These are phyloP conservation scores for Gonium pectorale DNA, from an alignment of 139 green algal genomes.

Conservation along the genomic window DNA sequence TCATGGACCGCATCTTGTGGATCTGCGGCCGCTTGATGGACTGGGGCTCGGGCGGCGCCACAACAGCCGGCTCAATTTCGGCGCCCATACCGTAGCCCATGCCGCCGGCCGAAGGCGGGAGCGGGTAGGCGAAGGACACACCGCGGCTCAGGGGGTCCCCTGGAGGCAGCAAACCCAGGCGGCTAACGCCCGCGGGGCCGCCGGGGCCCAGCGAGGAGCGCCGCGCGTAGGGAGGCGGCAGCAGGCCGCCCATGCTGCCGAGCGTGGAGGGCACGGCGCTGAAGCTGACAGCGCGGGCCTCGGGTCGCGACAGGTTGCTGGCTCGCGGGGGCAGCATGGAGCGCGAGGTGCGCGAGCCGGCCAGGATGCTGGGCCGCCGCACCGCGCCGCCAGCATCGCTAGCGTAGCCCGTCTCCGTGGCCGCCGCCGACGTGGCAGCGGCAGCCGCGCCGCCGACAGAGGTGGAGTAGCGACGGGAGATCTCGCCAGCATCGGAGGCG, in stretches of 20 bases:
- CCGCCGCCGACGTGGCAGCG: not conserved
- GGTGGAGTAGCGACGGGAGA: not conserved
- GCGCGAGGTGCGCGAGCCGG: conserved; percentile 12
- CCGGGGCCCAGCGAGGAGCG: no score
- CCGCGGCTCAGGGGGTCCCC: no score
- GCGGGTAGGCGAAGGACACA: not conserved
- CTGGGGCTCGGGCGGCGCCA: not conserved
- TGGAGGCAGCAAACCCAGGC: no score
- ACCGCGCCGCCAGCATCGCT: not conserved
- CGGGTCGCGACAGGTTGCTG: no score
- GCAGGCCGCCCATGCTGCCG: conserved; percentile 9
- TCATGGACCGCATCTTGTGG: conserved; percentile 30
- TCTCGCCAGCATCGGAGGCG: not conserved
- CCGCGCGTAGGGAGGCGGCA: not conserved
- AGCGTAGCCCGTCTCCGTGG: not conserved
- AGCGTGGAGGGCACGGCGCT: conserved; percentile 4
- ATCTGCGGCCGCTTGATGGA: conserved; percentile 15
- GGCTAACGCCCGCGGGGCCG: no score
- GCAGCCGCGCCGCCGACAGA: not conserved
- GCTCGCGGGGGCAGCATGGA: not conserved
- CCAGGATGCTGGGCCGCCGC: not conserved
- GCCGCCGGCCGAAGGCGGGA: not conserved
- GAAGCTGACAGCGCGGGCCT: conserved; percentile 18
- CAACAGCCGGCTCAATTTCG: not conserved
- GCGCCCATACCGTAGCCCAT: no score